Evolutionary conservation across 306 rosid genomes (phyloP), one percentile per base, ranked within the genome.

Genomic region (Cotoneaster glaucophyllus): DNA sequence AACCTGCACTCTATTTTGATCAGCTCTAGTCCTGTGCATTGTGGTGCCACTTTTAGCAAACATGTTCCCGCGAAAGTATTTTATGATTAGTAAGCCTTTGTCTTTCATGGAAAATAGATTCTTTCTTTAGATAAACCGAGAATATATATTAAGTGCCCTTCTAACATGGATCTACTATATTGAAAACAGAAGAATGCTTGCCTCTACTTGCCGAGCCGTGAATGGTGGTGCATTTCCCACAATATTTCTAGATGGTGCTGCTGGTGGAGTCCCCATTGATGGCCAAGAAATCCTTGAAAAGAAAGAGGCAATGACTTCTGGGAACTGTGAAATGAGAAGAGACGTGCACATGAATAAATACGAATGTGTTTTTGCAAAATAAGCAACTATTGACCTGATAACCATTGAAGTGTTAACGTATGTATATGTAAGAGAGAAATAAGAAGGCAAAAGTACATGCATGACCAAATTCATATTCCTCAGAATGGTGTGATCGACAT

Each of bases 241-340:
- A 76, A 80, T 84, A 78, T 84, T 83, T 85, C 97, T 86, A 12
- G 84, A 43, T 43, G 97, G 87, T 65, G 96, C 71, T 77, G 89
- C 78, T 28, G 83, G 88, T 12, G 85, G 88, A 87, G 83, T 88
- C 71, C 96, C 89, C 67, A 52, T 75, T 44, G 96, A 87, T 81
- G 93, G 99, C 88, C 89, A 87, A 41, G 93, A 81, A 81, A 90
- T 66, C 65, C 93, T 83, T 8, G 93, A 86, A 85, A 96, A 93
- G 58, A 85, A 83, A 50, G 98, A 89, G 28, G 89, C 19, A 75
- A 96, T 61, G 24, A 89, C 77, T 83, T 84, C 91, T 12, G 99
- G 99, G 73, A 90, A 83, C 98, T 95, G 97, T 32, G 71, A 78
- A 3, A 67, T n/a, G 45, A 29, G 76, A 52, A 71, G 32, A 61